Percentiles rank a stretch among this genome's conserved stretches.
phyloP scores from a whole-genome alignment of 352 stramenopile species.

The Thalassiosira allenii region DNA sequence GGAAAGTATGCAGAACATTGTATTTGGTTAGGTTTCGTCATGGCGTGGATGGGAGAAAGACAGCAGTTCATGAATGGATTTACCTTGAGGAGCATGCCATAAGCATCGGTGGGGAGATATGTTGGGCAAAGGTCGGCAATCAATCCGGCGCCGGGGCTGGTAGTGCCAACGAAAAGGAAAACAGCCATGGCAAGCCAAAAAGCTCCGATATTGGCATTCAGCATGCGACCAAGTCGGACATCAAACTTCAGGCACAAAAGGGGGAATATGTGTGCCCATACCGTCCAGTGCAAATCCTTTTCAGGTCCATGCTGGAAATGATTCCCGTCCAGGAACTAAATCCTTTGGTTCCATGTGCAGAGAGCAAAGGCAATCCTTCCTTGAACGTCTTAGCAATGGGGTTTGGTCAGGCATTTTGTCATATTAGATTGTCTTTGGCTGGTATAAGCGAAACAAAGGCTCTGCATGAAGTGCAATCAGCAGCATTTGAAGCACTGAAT shows the following conservation, averaged over 20 bases:
- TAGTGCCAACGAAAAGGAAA: neutral
- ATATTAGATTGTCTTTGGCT: constrained; percentile 29
- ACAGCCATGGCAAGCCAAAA: neutral
- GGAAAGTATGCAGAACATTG: constrained; percentile 41
- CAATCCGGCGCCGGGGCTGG: constrained; percentile 1
- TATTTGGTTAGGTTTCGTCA: constrained; percentile 65
- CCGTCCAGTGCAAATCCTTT: constrained; percentile 52
- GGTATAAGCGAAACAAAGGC: constrained; percentile 1
- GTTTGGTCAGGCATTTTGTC: constrained; percentile 42
- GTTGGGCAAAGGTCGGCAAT: constrained; percentile 40
- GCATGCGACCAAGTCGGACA: constrained; percentile 2
- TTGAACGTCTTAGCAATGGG: constrained; percentile 49
- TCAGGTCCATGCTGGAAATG: constrained; percentile 54
- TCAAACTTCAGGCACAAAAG: constrained; percentile 1
- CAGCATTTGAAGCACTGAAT: neutral
- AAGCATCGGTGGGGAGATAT: constrained; percentile 42
- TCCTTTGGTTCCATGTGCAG: too few species aligned
- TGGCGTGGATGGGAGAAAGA: constrained; percentile 60
- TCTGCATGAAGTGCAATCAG: neutral
- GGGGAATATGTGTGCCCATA: constrained; percentile 27
- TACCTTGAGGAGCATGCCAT: constrained; percentile 65
- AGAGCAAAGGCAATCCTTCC: neutral
- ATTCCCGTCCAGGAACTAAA: constrained; percentile 36
- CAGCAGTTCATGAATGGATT: constrained; percentile 62
- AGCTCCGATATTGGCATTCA: neutral